Percentiles rank a stretch among this genome's conserved stretches.
phyloP scores from a whole-genome alignment of 371 early-diverging fungal genomes.

The Circinella umbellata region DNA sequence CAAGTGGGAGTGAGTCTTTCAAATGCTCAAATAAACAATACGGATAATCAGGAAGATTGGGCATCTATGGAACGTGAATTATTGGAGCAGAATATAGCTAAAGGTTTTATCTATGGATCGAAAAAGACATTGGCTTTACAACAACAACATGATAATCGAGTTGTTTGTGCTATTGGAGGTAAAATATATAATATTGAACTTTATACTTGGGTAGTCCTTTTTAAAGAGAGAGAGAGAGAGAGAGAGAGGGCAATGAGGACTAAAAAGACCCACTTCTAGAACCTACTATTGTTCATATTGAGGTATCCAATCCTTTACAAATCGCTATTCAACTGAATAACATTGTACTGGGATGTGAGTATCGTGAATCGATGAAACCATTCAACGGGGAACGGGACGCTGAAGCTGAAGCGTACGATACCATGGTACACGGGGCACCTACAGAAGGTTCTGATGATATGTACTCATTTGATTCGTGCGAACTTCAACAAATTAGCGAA shows the following conservation, averaged over 20 bases:
- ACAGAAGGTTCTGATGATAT: constrained; percentile 25
- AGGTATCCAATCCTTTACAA: constrained; percentile 69
- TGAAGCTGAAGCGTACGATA: constrained; percentile 34
- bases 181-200: constrained; percentile 4
- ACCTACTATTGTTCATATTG: constrained; percentile 68
- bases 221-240: too few relatives aligned
- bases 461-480: constrained; percentile 48
- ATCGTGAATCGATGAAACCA: constrained; percentile 46
- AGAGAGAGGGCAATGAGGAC: too few relatives aligned
- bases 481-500: constrained; percentile 56
- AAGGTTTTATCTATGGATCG: constrained; percentile 40
- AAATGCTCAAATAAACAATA: constrained; percentile 42
- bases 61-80: constrained; percentile 65
- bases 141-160: constrained; percentile 57
- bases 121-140: constrained; percentile 48
- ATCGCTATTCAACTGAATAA: constrained; percentile 62
- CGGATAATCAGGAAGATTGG: constrained; percentile 62
- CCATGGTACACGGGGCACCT: constrained; percentile 37
- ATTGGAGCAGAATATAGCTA: constrained; percentile 53
- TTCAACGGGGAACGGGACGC: constrained; percentile 12
- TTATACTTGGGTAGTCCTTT: background rate
- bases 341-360: constrained; percentile 66
- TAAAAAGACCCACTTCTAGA: constrained; percentile 40
- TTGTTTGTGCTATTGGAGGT: constrained; percentile 77
- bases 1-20: constrained; percentile 54